Conservation (phyloP, 1,284 basidiomycete species). For the Phellopilus nigrolimitatus region DNA sequence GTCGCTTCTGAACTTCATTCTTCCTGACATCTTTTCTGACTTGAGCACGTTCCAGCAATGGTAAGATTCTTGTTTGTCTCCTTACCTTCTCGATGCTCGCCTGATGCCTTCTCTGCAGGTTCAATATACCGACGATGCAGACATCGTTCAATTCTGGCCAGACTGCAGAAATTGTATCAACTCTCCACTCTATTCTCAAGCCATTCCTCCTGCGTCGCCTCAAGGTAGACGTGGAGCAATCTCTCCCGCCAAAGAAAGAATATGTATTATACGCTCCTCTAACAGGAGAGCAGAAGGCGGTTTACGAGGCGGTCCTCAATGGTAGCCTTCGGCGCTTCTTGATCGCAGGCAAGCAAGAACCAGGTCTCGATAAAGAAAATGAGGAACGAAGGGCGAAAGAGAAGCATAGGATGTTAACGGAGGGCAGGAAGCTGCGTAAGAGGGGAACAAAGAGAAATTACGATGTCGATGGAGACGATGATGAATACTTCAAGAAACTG, state of each 20-base stretch:
- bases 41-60: conserved; percentile 88
- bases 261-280: conserved; percentile 92
- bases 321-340: conserved; percentile 65
- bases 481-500: conserved; percentile 63
- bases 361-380: conserved; percentile 27
- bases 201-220: conserved; percentile 93
- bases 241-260: conserved; percentile 89
- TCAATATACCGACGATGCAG: conserved; percentile 65
- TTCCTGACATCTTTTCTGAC: conserved; percentile 90
- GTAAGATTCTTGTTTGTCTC: conserved; percentile 39
- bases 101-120: conserved; percentile 39
- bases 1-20: conserved; percentile 92
- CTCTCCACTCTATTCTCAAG: conserved; percentile 87
- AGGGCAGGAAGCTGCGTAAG: conserved; percentile 29
- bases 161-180: conserved; percentile 66
- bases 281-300: conserved; percentile 73
- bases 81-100: conserved; percentile 4
- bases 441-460: conserved; percentile 37
- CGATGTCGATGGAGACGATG: conserved; percentile 58
- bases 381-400: conserved; percentile 31
- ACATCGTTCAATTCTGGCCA: conserved; percentile 54
- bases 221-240: conserved; percentile 86
- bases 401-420: conserved; percentile 29
- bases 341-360: conserved; percentile 38
- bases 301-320: conserved; percentile 77